A percentile compares a stretch with the other conserved stretches of the same genome.
Conservation (phyloP, 306 rosid species). For the Rubus parviflorus region DNA sequence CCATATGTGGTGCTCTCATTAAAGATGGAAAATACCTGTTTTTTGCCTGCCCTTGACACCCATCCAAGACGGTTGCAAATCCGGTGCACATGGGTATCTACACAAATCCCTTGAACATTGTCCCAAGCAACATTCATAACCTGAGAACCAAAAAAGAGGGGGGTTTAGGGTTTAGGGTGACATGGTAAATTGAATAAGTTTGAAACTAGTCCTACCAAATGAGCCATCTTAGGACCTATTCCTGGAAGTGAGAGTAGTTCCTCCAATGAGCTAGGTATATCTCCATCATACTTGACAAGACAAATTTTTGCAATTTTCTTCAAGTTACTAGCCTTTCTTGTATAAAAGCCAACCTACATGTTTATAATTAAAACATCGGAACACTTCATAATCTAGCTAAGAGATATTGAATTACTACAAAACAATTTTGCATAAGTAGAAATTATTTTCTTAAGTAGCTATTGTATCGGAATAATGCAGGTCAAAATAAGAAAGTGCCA, state of each 20-base stretch:
- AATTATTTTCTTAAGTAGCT: not conserved
- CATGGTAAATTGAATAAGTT: constrained; percentile 20
- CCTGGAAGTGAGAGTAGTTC: constrained; percentile 91
- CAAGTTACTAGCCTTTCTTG: constrained; percentile 76
- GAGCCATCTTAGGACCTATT: constrained; percentile 98
- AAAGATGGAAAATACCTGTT: constrained; percentile 53
- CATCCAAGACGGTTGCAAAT: constrained; percentile 93
- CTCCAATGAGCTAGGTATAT: constrained; percentile 78
- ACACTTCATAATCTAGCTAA: constrained; percentile 14
- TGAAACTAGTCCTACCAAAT: constrained; percentile 56
- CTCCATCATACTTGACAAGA: constrained; percentile 76
- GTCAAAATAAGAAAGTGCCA: constrained; percentile 1
- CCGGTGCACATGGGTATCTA: constrained; percentile 93
- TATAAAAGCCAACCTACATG: constrained; percentile 85
- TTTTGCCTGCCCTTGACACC: constrained; percentile 70
- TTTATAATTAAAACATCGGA: constrained; percentile 5
- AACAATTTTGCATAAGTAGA: constrained; percentile 14
- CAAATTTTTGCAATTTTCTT: constrained; percentile 87
- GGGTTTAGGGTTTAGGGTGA: constrained; percentile 20
- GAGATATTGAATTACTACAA: constrained; percentile 1
- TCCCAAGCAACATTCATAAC: constrained; percentile 95
- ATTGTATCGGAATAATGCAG: not conserved
- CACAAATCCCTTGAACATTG: constrained; percentile 93
- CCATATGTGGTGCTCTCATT: constrained; percentile 18
- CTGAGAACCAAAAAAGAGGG: constrained; percentile 29